Evolutionary conservation across 768 basidiomycete genomes (phyloP).

Genomic region (Daedalea quercina): DNA sequence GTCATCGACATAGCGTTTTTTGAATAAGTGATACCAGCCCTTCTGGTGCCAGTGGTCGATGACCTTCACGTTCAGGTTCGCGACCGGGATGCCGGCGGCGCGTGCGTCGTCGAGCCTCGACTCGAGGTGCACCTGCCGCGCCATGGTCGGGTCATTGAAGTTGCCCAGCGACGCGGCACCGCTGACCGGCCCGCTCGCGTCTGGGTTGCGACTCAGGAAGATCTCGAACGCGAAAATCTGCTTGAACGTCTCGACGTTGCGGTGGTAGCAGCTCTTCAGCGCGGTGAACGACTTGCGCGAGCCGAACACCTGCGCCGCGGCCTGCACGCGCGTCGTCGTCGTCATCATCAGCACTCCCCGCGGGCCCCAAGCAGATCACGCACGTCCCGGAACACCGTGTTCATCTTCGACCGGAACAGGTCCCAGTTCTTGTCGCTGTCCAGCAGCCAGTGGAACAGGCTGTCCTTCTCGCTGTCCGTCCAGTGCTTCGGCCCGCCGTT

Average conservation of each 20-base stretch:
- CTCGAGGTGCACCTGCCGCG: constrained; percentile 66
- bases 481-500: constrained; percentile 70
- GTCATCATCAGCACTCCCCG: neutral
- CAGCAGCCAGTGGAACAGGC: constrained; percentile 76
- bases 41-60: constrained; percentile 76
- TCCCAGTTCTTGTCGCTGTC: constrained; percentile 76
- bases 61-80: constrained; percentile 64
- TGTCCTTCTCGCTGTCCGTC: constrained; percentile 80
- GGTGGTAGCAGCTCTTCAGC: constrained; percentile 79
- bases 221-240: constrained; percentile 71
- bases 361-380: constrained; percentile 10
- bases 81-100: constrained; percentile 61
- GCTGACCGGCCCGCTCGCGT: neutral
- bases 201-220: constrained; percentile 30
- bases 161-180: neutral
- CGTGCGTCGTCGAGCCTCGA: constrained; percentile 61
- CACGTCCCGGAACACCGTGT: constrained; percentile 77
- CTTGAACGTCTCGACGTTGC: constrained; percentile 80
- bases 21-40: constrained; percentile 75
- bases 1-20: constrained; percentile 41
- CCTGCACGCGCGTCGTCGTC: constrained; percentile 33
- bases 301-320: constrained; percentile 62
- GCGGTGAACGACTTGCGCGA: constrained; percentile 80
- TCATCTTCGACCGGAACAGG: constrained; percentile 70
- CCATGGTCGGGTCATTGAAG: constrained; percentile 32